Percentiles rank a stretch among this genome's conserved stretches.
Conservation (phyloP, 2,329 filamentous ascomycete species). For the Ilyonectria destructans region DNA sequence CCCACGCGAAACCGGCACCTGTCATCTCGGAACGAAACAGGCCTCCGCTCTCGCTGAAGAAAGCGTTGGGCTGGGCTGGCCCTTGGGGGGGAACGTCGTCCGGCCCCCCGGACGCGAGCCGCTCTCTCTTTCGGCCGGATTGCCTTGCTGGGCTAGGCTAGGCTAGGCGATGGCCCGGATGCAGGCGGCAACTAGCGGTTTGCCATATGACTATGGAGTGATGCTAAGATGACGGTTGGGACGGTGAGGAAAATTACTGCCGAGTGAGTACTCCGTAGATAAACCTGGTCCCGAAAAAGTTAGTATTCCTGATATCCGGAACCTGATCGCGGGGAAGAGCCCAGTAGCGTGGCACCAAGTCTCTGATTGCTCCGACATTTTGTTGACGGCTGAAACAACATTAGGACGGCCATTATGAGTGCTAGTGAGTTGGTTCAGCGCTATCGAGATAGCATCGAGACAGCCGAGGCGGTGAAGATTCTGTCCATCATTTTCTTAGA, state of each 20-base stretch:
- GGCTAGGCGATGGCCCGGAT: neutral
- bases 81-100: too few species aligned
- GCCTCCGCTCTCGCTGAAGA: too few species aligned
- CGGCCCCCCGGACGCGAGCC: neutral
- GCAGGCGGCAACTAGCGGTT: neutral
- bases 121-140: neutral
- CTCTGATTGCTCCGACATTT: neutral
- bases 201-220: neutral
- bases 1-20: too few species aligned
- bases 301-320: neutral
- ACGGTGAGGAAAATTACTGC: neutral
- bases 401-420: neutral
- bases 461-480: neutral
- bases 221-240: neutral
- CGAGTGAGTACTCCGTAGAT: neutral
- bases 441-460: neutral
- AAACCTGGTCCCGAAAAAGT: neutral
- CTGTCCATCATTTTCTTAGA: neutral
- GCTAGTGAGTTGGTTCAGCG: neutral
- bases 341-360: neutral
- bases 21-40: too few species aligned
- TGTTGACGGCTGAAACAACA: neutral
- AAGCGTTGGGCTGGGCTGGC: too few species aligned
- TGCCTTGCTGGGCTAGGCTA: neutral
- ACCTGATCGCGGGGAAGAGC: constrained; percentile 1